A percentile compares a stretch with the other conserved stretches of the same genome.
These are phyloP conservation scores for Cladosporium sp. DNA, from an alignment of 2,329 filamentous ascomycete species.

Conservation along the genomic window DNA sequence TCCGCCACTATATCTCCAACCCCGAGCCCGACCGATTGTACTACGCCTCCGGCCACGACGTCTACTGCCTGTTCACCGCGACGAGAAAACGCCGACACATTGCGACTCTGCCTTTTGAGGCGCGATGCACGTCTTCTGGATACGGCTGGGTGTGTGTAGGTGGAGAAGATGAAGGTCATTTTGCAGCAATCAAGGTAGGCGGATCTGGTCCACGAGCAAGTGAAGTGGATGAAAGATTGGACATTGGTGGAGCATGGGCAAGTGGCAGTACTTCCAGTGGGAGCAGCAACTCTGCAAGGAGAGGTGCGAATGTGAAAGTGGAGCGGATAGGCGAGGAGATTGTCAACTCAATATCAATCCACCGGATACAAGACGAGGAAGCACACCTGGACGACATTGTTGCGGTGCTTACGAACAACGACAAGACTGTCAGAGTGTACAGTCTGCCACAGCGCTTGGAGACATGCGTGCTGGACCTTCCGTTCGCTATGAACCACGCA, in stretches of 20 bases:
- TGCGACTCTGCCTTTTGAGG: constrained; percentile 61
- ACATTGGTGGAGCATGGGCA: constrained; percentile 3
- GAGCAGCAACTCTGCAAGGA: constrained; percentile 41
- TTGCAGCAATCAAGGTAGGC: constrained; percentile 68
- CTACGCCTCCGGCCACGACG: constrained; percentile 70
- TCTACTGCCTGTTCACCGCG: constrained; percentile 57
- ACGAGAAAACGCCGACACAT: constrained; percentile 69
- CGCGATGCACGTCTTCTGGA: constrained; percentile 82
- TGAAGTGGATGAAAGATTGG: constrained; percentile 5
- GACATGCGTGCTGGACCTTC: constrained; percentile 67
- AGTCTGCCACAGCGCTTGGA: constrained; percentile 65
- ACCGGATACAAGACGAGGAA: constrained; percentile 53
- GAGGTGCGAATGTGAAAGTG: constrained; percentile 50
- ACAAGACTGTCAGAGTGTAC: constrained; percentile 82
- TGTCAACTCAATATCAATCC: constrained; percentile 64
- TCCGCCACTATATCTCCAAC: constrained; percentile 84
- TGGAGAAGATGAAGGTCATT: constrained; percentile 77
- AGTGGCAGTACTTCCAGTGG: constrained; percentile 1
- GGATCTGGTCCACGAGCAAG: constrained; percentile 27
- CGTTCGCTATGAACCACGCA: constrained; percentile 87
- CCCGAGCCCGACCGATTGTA: constrained; percentile 74
- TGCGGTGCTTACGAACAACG: constrained; percentile 84
- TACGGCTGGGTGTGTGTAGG: constrained; percentile 89
- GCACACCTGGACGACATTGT: constrained; percentile 50
- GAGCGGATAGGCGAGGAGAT: constrained; percentile 60